phyloP scores from a whole-genome alignment of 192 early-diverging fungal genomes.

The Linnemannia exigua region DNA sequence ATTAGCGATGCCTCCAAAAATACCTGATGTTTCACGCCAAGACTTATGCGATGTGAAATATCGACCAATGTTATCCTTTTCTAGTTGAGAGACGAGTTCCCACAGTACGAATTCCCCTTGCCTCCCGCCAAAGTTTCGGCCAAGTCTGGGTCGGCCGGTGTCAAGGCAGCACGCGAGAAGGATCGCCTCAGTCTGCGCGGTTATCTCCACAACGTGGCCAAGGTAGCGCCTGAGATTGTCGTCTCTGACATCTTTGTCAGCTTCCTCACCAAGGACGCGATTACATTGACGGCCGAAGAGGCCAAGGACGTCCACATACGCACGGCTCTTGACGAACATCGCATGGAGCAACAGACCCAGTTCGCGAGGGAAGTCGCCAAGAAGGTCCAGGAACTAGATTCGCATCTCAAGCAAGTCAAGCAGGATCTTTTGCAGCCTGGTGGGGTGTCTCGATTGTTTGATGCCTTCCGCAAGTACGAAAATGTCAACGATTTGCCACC shows the following conservation, averaged over 20 bases:
- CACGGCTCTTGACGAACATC: constrained; percentile 55
- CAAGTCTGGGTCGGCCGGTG: constrained; percentile 27
- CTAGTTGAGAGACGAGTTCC: constrained; percentile 60
- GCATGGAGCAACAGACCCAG: constrained; percentile 55
- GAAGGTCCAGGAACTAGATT: constrained; percentile 61
- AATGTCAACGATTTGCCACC: constrained; percentile 59
- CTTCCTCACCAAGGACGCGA: constrained; percentile 60
- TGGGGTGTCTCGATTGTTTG: constrained; percentile 36
- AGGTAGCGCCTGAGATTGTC: constrained; percentile 36
- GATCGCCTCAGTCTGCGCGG: constrained; percentile 63
- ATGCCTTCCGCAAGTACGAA: constrained; percentile 32
- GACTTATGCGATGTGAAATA: neutral
- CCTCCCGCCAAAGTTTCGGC: constrained; percentile 57
- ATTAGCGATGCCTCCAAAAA: neutral
- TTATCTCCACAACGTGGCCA: constrained; percentile 58
- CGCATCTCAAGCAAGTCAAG: constrained; percentile 63
- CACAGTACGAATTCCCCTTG: constrained; percentile 61
- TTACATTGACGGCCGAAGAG: constrained; percentile 55
- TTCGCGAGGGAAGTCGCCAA: constrained; percentile 64
- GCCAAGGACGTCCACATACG: constrained; percentile 51
- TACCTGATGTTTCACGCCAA: neutral
- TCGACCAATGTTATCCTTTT: neutral
- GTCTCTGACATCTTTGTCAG: constrained; percentile 36
- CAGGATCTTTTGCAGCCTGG: constrained; percentile 58
- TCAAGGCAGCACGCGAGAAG: constrained; percentile 60